Conservation (phyloP, 139 green algal species). For the Gonium pectorale region DNA sequence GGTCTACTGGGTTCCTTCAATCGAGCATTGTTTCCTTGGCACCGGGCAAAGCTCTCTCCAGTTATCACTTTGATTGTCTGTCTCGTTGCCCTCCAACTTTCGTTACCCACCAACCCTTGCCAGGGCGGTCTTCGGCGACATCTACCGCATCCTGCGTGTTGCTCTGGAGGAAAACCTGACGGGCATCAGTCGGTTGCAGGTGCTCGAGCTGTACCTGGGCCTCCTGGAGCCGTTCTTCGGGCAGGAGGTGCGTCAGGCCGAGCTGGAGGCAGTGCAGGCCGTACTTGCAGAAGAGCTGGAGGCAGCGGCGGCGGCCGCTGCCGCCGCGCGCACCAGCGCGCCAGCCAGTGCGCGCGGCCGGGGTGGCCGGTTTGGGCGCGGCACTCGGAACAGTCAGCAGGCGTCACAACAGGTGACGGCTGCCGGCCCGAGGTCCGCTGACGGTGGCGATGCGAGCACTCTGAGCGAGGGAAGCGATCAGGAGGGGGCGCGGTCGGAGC, state of each 20-base stretch:
- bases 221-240: constrained; percentile 93
- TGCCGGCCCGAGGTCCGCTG: neutral
- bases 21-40: too few species aligned
- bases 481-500: constrained; percentile 52
- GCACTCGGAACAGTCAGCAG: neutral
- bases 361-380: neutral
- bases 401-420: neutral
- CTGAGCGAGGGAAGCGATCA: constrained; percentile 50
- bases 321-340: constrained; percentile 14
- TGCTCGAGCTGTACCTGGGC: constrained; percentile 81
- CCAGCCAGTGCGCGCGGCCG: neutral
- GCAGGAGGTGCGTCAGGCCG: constrained; percentile 22
- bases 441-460: constrained; percentile 1
- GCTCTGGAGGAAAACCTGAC: constrained; percentile 74
- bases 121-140: constrained; percentile 69
- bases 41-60: too few species aligned
- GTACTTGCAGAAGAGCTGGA: too few species aligned
- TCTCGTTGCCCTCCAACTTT: neutral
- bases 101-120: neutral
- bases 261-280: constrained; percentile 24
- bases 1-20: too few species aligned
- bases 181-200: constrained; percentile 36
- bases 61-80: too few species aligned
- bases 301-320: neutral
- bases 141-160: constrained; percentile 83